Conservation (phyloP, 129 eudicot genomes). For the Dittrichia graveolens region DNA sequence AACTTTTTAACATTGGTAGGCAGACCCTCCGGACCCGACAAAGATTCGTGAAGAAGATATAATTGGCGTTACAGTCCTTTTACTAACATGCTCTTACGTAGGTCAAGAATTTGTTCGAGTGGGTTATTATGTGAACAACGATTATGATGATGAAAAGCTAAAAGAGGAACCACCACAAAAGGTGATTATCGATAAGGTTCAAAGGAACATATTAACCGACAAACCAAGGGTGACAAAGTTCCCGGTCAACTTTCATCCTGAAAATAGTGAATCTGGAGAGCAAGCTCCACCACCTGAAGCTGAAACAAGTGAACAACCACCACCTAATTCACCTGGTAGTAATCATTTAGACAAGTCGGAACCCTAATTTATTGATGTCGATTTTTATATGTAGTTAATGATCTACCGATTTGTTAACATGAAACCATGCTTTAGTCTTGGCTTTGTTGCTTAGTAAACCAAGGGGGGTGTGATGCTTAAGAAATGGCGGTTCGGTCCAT, state of each 20-base stretch:
- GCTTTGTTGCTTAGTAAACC: constrained; percentile 10
- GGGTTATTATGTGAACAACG: constrained; percentile 92
- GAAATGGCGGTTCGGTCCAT: constrained; percentile 5
- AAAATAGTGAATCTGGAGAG: constrained; percentile 64
- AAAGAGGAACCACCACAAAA: constrained; percentile 89
- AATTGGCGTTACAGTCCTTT: constrained; percentile 85
- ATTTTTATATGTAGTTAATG: background rate
- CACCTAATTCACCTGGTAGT: constrained; percentile 38
- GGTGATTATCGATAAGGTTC: constrained; percentile 72
- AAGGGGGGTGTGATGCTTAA: constrained; percentile 13
- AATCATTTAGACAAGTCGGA: constrained; percentile 32
- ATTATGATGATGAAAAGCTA: constrained; percentile 77
- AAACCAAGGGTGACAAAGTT: constrained; percentile 93
- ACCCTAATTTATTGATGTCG: constrained; percentile 16
- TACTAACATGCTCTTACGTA: constrained; percentile 82
- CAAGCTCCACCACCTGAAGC: constrained; percentile 49
- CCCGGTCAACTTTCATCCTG: constrained; percentile 90
- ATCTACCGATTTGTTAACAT: constrained; percentile 9
- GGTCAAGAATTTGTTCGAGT: constrained; percentile 93
- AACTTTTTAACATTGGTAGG: constrained; percentile 44
- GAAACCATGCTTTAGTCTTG: constrained; percentile 26
- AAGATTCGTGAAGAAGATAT: constrained; percentile 92
- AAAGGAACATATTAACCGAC: constrained; percentile 72
- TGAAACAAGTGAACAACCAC: constrained; percentile 48
- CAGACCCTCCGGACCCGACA: constrained; percentile 93